These are phyloP conservation scores for Madurella fahalii DNA, from an alignment of 2,329 filamentous ascomycete species.

Conservation along the genomic window DNA sequence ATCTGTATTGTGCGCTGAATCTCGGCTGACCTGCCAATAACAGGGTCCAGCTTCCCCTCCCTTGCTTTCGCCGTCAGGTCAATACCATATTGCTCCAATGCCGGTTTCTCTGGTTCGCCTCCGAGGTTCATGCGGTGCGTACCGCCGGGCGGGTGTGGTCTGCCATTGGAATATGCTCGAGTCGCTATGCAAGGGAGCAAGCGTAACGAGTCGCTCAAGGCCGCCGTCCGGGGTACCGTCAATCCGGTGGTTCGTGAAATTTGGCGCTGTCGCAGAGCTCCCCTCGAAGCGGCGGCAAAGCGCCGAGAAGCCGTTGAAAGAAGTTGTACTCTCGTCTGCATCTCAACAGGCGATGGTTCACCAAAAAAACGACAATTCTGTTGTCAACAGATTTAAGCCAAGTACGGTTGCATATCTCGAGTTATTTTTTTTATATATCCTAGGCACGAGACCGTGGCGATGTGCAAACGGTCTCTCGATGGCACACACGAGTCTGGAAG, in stretches of 20 bases:
- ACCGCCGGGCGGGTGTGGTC: constrained; percentile 83
- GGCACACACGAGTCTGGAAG: neutral
- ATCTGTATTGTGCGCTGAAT: constrained; percentile 95
- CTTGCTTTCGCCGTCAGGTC: constrained; percentile 82
- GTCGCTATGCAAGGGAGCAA: constrained; percentile 39
- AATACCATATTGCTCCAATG: constrained; percentile 85
- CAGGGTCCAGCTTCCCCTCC: constrained; percentile 88
- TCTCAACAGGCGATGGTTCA: constrained; percentile 19
- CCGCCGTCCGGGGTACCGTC: constrained; percentile 2
- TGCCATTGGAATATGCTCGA: constrained; percentile 63
- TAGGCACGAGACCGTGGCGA: constrained; percentile 5
- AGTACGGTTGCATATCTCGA: neutral
- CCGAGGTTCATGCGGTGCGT: constrained; percentile 92
- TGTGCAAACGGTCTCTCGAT: neutral
- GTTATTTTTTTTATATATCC: neutral
- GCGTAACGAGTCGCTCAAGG: constrained; percentile 14
- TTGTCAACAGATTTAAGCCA: constrained; percentile 4
- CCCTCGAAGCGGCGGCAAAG: constrained; percentile 29
- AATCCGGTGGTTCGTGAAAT: constrained; percentile 14
- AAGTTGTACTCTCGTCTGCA: constrained; percentile 40
- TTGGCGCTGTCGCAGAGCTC: constrained; percentile 18
- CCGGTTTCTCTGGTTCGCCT: constrained; percentile 71
- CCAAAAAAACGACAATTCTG: neutral
- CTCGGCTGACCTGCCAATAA: constrained; percentile 87
- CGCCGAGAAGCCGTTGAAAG: constrained; percentile 33